Base-by-base conservation (phyloP, 305 asterid species). In the Euphrasia arctica region DNA sequence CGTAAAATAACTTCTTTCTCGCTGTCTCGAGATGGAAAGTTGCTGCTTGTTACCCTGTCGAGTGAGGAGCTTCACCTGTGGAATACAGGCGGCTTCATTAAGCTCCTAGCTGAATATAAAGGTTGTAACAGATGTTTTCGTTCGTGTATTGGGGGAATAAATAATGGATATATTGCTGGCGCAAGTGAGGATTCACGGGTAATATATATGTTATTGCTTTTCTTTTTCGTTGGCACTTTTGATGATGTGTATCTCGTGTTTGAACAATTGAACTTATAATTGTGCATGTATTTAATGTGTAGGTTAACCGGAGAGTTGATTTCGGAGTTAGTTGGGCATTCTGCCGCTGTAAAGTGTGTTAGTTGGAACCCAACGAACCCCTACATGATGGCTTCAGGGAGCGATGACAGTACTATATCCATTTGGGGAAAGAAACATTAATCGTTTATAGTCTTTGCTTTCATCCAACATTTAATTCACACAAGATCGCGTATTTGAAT, bases 301-400 rank as follows among this genome's bases (percentile, higher is more conserved):
- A 83, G 90, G 82, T 85, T 75, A 42, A 82, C 82, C 0, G 80
- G 79, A 29, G 85, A 80, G 65, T 80, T 71, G 10, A 64, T 80
- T 28, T 65, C 54, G 47, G 59, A 70, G 4, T 63, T 87, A 69
- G 70, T 70, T 2, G 88, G 89, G 72, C 89, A 84, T 75, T 68
- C 84, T 36, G 87, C 84, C 42, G 67, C 82, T 1, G 89, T 84
- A 9, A 84, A 84, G 77, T 82, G 91, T 68, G 91, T 87, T 28
- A 84, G 89, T 72, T 84, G 95, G 95, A 87, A 84, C 47, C 91
- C 91, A 2, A 63, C 56, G 2, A 87, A 87, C 67, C 91, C 84
- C 42, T 83, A 80, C 69, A 87, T 84, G 91, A 75, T 87, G 54
- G 95, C 89, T 15, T 82, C 91, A 27, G 95, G 87, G 10, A 87